Conservation (phyloP, 164 flowering plant genomes). For the Umbilicus rupestris region DNA sequence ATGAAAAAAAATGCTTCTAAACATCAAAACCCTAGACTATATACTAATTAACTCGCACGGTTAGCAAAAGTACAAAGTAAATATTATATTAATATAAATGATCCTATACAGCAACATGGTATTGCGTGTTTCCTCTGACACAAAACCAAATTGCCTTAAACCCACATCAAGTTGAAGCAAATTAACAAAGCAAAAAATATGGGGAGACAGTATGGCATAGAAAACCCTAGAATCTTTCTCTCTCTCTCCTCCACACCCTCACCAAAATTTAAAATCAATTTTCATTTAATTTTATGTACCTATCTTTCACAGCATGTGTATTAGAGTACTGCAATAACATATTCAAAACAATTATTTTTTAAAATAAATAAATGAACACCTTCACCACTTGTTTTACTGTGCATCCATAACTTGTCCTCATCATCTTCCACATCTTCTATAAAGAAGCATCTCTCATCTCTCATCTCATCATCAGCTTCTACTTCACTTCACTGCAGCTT, state of each 20-base stretch:
- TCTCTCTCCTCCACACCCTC: conserved; percentile 11
- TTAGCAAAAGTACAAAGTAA: no score
- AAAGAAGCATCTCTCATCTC: conserved; percentile 10
- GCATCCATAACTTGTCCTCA: background rate
- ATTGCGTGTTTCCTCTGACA: conserved; percentile 24
- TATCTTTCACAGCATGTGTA: conserved; percentile 31
- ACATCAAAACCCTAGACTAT: no score
- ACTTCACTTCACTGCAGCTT: background rate
- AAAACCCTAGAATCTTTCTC: conserved; percentile 14
- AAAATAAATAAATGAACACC: background rate
- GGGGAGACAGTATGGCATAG: conserved; percentile 19
- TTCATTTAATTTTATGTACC: conserved; percentile 23
- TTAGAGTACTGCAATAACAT: conserved; percentile 16
- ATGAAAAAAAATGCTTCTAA: no score
- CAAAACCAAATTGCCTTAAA: background rate
- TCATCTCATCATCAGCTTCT: conserved; percentile 14
- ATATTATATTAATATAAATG: background rate
- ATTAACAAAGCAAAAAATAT: conserved; percentile 9
- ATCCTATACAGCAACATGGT: conserved; percentile 11
- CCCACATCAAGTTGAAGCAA: conserved; percentile 6
- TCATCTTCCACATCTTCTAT: conserved; percentile 5
- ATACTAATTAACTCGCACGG: no score
- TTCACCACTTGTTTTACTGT: conserved; percentile 16
- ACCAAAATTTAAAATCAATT: background rate
- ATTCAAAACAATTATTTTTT: background rate